Evolutionary conservation across 768 basidiomycete genomes (phyloP), one percentile per base, ranked within the genome.

Genomic region (Phaffia tasmanica): DNA sequence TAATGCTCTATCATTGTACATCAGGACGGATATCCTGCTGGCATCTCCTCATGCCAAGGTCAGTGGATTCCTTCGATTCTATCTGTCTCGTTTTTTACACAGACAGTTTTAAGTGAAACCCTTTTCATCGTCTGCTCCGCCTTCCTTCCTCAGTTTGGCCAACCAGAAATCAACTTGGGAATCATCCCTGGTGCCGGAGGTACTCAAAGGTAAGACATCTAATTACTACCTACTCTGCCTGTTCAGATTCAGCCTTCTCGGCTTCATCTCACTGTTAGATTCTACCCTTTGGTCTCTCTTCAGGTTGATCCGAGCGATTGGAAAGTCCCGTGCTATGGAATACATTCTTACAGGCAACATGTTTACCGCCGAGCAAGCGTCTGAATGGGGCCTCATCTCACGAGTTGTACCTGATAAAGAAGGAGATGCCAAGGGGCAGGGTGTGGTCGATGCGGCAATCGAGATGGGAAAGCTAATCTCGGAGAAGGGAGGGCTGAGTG

Each of bases 251-350:
- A 16, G 16, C 16, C 5, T 8, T 54, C 27, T n/a, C 35, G 35
- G 11, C 35, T 42, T 5, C 11, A 42, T 42, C 27, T 58, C 57
- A 29, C 57, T 8, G 29, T 18, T 30, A 5, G 35, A 35, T 5
- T 19, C n/a, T n/a, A 16, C 25, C 16, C 30, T 42, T 23, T 27
- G 58, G 23, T 35, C 35, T 60, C 35, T 9, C 19, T 46, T 18
- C 18, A 63, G 63, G 21, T 54, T 63, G 50, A 49, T 63, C 19
- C 32, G 35, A 62, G 85, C 89, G 69, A 95, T 97, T 74, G 94
- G 94, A 54, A 97, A 95, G 78, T 89, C 89, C 11, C 84, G 88
- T 70, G 82, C 92, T 19, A 98, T 97, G 94, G 94, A 98, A 74
- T 79, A 97, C 76, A 83, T 89, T 54, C 81, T 97, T 57, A 95